Conservation (phyloP, 306 rosid species). For the Trifolium repens region DNA sequence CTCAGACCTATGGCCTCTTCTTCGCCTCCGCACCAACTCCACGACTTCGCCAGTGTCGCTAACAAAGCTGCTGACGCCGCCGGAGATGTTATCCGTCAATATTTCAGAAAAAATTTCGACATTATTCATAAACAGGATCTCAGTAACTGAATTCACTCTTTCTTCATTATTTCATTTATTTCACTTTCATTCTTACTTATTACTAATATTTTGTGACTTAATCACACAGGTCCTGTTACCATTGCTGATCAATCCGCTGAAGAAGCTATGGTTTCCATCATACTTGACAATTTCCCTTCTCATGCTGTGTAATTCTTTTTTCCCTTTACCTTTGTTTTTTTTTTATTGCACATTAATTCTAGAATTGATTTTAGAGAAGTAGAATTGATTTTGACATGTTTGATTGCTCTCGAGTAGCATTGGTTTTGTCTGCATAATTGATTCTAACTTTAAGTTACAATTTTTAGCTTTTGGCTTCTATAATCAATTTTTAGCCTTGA, state of each 20-base stretch:
- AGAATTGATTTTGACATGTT: no score
- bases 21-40: conserved; percentile 39
- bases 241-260: conserved; percentile 91
- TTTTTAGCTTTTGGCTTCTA: no score
- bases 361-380: no score
- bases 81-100: conserved; percentile 73
- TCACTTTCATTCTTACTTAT: background rate
- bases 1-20: conserved; percentile 6
- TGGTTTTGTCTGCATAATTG: no score
- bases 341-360: no score
- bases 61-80: conserved; percentile 83
- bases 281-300: conserved; percentile 68
- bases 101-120: conserved; percentile 77
- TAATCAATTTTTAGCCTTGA: no score
- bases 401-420: no score
- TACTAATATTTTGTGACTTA: background rate
- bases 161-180: background rate
- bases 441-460: no score
- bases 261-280: conserved; percentile 79
- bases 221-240: conserved; percentile 81
- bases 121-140: conserved; percentile 72
- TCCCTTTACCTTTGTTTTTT: background rate
- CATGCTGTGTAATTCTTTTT: conserved; percentile 74
- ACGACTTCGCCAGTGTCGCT: conserved; percentile 61
- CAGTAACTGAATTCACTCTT: conserved; percentile 43